phyloP scores from a whole-genome alignment of 2,329 filamentous ascomycete genomes.

The Fusarium annulatum region DNA sequence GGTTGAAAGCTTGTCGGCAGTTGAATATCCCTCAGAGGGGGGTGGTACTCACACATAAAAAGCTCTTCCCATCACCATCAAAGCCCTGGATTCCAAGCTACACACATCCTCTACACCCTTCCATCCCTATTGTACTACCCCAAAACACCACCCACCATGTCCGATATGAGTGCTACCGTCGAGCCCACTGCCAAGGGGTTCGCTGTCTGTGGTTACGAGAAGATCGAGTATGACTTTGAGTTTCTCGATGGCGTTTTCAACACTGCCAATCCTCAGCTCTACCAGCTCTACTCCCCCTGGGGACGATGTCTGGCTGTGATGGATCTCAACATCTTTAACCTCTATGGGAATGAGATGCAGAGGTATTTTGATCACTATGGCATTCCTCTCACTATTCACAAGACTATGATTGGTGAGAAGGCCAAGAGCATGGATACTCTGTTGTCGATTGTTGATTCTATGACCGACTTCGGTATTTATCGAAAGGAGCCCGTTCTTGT shows the following conservation, averaged over 20 bases:
- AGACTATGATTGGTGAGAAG: conserved; percentile 80
- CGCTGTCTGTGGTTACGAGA: conserved; percentile 78
- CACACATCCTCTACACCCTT: conserved; percentile 21
- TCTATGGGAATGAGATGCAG: conserved; percentile 75
- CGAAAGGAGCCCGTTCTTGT: conserved; percentile 76
- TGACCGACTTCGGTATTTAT: conserved; percentile 78
- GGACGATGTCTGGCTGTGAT: conserved; percentile 74
- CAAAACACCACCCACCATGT: conserved; percentile 61
- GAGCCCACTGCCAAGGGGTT: conserved; percentile 72
- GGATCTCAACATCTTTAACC: conserved; percentile 75
- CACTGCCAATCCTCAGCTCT: conserved; percentile 67
- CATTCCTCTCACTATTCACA: conserved; percentile 72
- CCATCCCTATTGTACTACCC: background rate
- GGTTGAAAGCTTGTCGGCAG: conserved; percentile 18
- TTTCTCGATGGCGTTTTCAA: conserved; percentile 78
- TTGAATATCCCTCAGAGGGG: background rate
- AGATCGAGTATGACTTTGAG: conserved; percentile 80
- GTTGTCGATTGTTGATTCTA: conserved; percentile 76
- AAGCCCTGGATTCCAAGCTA: background rate
- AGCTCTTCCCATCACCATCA: conserved; percentile 14
- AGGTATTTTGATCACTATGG: conserved; percentile 74
- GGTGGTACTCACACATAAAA: conserved; percentile 19
- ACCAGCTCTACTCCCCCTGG: conserved; percentile 73
- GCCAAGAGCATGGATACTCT: conserved; percentile 79
- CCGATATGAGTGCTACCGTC: conserved; percentile 75